phyloP scores from a whole-genome alignment of 345 rosid genomes.

The Geranium rotundifolium region DNA sequence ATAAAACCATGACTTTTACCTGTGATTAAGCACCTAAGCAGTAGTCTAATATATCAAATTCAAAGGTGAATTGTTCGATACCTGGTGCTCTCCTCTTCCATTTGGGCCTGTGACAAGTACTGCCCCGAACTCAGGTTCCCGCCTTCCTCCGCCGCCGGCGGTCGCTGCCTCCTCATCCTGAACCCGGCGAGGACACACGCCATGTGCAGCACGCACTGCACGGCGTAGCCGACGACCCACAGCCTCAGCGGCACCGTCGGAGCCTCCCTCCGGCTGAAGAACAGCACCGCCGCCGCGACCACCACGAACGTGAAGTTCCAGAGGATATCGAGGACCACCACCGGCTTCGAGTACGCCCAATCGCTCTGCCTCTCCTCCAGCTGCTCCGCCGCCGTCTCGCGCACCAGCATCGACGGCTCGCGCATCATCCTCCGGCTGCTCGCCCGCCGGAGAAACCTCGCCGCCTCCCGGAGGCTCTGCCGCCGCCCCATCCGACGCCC shows the following conservation, averaged over 20 bases:
- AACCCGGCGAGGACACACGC: constrained; percentile 72
- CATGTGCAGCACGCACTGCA: constrained; percentile 84
- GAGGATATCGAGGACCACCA: constrained; percentile 67
- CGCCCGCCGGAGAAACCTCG: constrained; percentile 73
- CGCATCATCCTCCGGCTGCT: constrained; percentile 84
- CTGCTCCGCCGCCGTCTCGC: constrained; percentile 95
- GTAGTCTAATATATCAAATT: no score
- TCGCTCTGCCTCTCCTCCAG: constrained; percentile 96
- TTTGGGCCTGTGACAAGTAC: constrained; percentile 53
- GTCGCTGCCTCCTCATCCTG: constrained; percentile 52
- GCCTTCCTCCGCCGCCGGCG: constrained; percentile 15
- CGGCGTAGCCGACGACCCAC: constrained; percentile 73
- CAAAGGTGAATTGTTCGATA: constrained; percentile 8
- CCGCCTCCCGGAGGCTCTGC: constrained; percentile 71
- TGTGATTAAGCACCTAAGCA: no score
- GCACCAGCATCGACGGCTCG: constrained; percentile 87
- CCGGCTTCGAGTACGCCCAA: constrained; percentile 96
- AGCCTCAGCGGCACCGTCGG: constrained; percentile 69
- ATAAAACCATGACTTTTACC: no score
- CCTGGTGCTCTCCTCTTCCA: constrained; percentile 60
- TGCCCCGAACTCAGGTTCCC: constrained; percentile 26
- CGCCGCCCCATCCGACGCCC: constrained; percentile 5
- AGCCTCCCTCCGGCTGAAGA: constrained; percentile 51
- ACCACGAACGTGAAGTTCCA: constrained; percentile 87
- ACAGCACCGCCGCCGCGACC: constrained; percentile 47